Evolutionary conservation across 495 filamentous ascomycete species (phyloP), one percentile per base, ranked within the genome.

Genomic region (Penicillium subrubescens): DNA sequence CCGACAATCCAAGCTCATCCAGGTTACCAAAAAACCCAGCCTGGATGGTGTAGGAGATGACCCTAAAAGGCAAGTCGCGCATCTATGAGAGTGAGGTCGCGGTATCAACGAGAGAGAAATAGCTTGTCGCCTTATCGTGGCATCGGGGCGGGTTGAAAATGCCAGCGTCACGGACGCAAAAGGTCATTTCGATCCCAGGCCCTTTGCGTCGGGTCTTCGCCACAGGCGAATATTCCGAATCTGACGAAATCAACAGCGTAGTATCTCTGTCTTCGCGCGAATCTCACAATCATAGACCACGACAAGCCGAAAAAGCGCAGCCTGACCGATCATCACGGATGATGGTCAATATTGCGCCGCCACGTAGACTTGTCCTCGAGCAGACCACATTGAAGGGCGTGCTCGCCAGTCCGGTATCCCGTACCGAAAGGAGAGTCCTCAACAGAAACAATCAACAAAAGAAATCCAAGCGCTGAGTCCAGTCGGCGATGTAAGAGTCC

Each of bases 11-110:
- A 60, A 76, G 79, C 78, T 62, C 73, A 72, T 72, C 68, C 73
- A 68, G 73, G 73, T 59, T 71, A 76, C 70, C 34, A 67, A 67
- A 63, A 68, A 70, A 61, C 59, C 74, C 79, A 80, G 79, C 77
- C 80, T 70, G 73, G 71, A 79, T 74, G 64, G 71, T 59, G 15
- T 83, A 83, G 82, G 81, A 76, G 78, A 80, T 83, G 81, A 81
- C 58, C 82, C 82, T 82, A 81, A 72, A 67, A 64, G 46, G 63
- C 62, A 66, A 62, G 46, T 64, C 61, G 64, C 56, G 63, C 14
- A 56, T 33, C 8, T 57, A 37, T 61, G 17, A 25, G 21, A n/a
- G 34, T 59, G 51, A 61, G 44, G 39, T 63, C 43, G 14, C 33
- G 59, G 43, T 31, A 23, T 27, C 17, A n/a, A 19, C 43, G 59